Conservation (phyloP, 2,329 filamentous ascomycete species). For the Fusarium sp. region DNA sequence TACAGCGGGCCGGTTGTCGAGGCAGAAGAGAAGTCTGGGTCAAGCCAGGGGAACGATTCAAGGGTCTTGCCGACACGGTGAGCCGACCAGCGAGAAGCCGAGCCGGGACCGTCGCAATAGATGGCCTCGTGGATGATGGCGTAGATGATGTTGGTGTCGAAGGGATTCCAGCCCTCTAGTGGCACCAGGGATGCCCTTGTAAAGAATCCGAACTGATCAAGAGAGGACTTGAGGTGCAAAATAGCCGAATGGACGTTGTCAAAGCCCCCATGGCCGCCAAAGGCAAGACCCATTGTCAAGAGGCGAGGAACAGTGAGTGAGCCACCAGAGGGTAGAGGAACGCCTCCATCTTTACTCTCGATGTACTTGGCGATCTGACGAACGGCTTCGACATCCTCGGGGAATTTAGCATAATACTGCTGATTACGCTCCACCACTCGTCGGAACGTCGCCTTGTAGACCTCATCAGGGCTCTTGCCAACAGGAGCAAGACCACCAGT, state of each 20-base stretch:
- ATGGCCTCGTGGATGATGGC: constrained; percentile 88
- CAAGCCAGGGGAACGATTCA: constrained; percentile 64
- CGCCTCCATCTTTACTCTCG: constrained; percentile 62
- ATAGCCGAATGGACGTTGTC: constrained; percentile 81
- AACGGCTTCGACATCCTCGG: constrained; percentile 79
- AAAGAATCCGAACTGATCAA: constrained; percentile 81
- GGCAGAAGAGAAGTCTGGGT: constrained; percentile 42
- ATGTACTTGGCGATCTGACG: constrained; percentile 76
- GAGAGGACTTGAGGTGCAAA: constrained; percentile 76
- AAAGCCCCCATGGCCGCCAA: constrained; percentile 84
- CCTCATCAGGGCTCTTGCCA: constrained; percentile 75
- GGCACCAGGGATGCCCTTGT: constrained; percentile 76
- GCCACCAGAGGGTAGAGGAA: constrained; percentile 79
- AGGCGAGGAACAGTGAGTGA: constrained; percentile 79
- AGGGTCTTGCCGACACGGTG: constrained; percentile 68
- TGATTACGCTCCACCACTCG: constrained; percentile 79
- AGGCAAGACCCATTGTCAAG: constrained; percentile 79
- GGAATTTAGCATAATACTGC: constrained; percentile 86
- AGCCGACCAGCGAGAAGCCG: constrained; percentile 80
- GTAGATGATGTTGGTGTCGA: constrained; percentile 85
- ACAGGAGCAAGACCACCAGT: constrained; percentile 87
- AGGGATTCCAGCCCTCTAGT: constrained; percentile 75
- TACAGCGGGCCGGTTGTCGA: constrained; percentile 67
- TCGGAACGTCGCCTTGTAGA: constrained; percentile 79
- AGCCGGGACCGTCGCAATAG: constrained; percentile 78